These are phyloP conservation scores for Paramecium primaurelia DNA, from an alignment of 73 alveolate genomes.

Conservation along the genomic window DNA sequence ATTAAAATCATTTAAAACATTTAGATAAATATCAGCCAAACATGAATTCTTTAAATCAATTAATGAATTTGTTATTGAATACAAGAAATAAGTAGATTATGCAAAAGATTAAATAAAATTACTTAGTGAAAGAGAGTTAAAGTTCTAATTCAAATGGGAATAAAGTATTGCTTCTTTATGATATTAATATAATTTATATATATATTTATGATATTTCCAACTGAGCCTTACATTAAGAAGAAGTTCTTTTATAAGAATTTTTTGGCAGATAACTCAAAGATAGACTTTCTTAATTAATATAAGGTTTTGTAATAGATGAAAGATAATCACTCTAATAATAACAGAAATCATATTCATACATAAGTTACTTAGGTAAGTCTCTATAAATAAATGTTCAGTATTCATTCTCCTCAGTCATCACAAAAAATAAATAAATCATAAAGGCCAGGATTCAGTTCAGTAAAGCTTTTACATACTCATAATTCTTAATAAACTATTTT, in stretches of 20 bases:
- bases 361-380: no score
- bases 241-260: not conserved
- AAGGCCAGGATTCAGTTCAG: no score
- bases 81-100: not conserved
- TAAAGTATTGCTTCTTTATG: constrained; percentile 43
- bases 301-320: not conserved
- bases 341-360: no score
- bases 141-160: constrained; percentile 61
- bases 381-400: no score
- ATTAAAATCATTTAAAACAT: constrained; percentile 53
- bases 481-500: no score
- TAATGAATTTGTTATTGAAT: not conserved
- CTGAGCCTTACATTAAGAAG: constrained; percentile 4
- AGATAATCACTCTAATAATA: not conserved
- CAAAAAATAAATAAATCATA: no score
- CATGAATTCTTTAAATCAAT: not conserved
- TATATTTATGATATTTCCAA: not conserved
- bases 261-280: not conserved
- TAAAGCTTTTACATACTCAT: no score
- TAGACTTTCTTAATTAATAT: not conserved
- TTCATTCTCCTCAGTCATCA: no score
- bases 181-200: not conserved
- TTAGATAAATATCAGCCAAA: constrained; percentile 52
- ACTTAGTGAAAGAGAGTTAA: constrained; percentile 48
- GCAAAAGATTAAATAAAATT: not conserved